Percentiles rank a stretch among this genome's conserved stretches.
phyloP scores from a whole-genome alignment of 129 eudicot species.

The Scalesia atractyloides region DNA sequence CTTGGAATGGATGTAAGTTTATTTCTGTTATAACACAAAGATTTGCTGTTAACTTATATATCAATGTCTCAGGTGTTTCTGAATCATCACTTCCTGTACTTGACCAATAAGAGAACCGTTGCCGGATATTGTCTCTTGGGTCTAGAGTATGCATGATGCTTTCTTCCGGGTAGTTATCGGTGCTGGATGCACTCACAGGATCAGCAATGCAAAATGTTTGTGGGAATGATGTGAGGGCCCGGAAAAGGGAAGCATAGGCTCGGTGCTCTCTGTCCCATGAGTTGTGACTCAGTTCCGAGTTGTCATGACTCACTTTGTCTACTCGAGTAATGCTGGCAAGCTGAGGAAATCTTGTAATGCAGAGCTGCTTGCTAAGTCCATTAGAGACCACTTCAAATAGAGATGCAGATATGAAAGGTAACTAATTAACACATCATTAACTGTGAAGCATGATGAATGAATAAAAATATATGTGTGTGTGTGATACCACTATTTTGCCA shows the following conservation, averaged over 20 bases:
- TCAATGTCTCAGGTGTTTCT: conserved; percentile 57
- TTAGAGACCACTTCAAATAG: conserved; percentile 58
- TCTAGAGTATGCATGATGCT: conserved; percentile 61
- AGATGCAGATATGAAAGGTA: background rate
- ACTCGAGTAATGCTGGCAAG: conserved; percentile 38
- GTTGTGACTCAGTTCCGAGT: conserved; percentile 36
- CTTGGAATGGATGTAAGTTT: conserved; percentile 61
- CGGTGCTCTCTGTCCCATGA: conserved; percentile 44
- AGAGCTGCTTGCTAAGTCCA: conserved; percentile 66
- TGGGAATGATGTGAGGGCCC: conserved; percentile 40
- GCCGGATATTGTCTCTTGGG: conserved; percentile 41
- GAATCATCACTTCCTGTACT: conserved; percentile 72
- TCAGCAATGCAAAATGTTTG: conserved; percentile 45
- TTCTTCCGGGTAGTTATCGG: conserved; percentile 69
- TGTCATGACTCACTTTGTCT: conserved; percentile 28
- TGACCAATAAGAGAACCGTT: conserved; percentile 72
- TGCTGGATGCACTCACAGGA: conserved; percentile 78
- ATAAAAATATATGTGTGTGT: background rate
- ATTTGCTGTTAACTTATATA: conserved; percentile 46
- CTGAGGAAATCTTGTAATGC: conserved; percentile 54
- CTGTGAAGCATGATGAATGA: background rate
- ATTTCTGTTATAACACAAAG: conserved; percentile 59
- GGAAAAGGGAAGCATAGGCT: conserved; percentile 55
- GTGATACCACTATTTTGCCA: conserved; percentile 60
- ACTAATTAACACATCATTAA: background rate